Percentiles rank a stretch among this genome's conserved stretches.
These are phyloP conservation scores for Evernia prunastri DNA, from an alignment of 495 filamentous ascomycete genomes.

Conservation along the genomic window DNA sequence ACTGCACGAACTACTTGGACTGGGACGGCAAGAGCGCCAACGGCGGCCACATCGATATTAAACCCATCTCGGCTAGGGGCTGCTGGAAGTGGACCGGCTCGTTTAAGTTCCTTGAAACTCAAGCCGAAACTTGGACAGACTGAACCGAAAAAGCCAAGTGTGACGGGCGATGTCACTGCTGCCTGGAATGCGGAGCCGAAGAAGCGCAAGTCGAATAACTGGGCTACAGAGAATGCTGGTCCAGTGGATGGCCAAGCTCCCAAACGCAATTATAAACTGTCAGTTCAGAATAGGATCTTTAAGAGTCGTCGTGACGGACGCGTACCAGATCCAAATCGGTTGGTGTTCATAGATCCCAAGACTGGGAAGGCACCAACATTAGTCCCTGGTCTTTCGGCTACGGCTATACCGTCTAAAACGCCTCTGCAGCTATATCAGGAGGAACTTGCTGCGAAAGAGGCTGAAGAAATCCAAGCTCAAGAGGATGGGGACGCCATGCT, in stretches of 20 bases:
- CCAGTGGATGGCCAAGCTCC: background rate
- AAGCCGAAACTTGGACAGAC: background rate
- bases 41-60: background rate
- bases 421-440: slow-evolving; percentile 18
- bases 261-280: slow-evolving; percentile 16
- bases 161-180: slow-evolving; percentile 5
- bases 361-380: slow-evolving; percentile 25
- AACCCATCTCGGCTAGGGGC: background rate
- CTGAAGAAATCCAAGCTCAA: background rate
- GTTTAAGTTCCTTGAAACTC: background rate
- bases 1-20: background rate
- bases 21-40: background rate
- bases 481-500: background rate
- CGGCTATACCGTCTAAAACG: slow-evolving; percentile 7
- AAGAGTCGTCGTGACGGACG: slow-evolving; percentile 41
- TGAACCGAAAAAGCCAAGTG: slow-evolving; percentile 7
- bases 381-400: background rate
- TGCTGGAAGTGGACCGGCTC: background rate
- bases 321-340: slow-evolving; percentile 38
- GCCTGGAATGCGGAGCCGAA: slow-evolving; percentile 16
- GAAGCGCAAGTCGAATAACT: slow-evolving; percentile 21
- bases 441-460: slow-evolving; percentile 3
- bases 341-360: slow-evolving; percentile 38
- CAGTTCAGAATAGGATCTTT: slow-evolving; percentile 29
- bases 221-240: slow-evolving; percentile 19